Conservation (phyloP, 148 eudicot species). For the Camellia lanceoleosa region DNA sequence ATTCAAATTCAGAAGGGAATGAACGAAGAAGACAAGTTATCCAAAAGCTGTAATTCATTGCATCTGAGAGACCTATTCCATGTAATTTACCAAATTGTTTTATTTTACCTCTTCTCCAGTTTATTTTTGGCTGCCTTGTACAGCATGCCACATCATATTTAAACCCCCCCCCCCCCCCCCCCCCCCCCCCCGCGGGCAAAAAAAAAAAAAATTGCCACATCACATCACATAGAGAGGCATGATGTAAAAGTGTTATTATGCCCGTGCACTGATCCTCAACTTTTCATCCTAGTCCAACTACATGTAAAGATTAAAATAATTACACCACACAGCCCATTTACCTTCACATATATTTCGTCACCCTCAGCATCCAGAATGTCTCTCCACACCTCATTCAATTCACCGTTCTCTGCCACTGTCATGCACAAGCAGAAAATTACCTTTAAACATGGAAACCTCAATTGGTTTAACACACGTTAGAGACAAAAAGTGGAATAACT, state of each 20-base stretch:
- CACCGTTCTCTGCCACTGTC: constrained; percentile 10
- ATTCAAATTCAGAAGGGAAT: neutral
- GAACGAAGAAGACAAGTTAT: neutral
- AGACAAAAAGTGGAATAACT: neutral
- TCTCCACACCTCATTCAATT: constrained; percentile 12
- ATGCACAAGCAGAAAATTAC: constrained; percentile 1
- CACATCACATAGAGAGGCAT: too few relatives aligned
- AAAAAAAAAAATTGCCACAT: too few relatives aligned
- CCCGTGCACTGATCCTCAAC: neutral
- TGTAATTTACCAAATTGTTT: too few relatives aligned
- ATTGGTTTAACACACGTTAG: neutral
- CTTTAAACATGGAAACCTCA: neutral
- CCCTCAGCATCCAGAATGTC: constrained; percentile 16
- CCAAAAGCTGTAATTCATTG: neutral
- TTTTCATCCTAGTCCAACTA: neutral
- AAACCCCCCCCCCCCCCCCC: too few relatives aligned
- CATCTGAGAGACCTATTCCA: neutral
- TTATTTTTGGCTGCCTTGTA: too few relatives aligned
- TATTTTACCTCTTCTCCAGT: too few relatives aligned
- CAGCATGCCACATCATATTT: too few relatives aligned
- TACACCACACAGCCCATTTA: neutral
- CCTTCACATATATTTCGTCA: constrained; percentile 18
- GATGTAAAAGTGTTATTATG: too few relatives aligned
- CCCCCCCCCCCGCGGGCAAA: too few relatives aligned
- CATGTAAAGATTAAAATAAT: neutral